Base-by-base conservation (phyloP, 305 asterid species). In the Stenogyne calaminthoides region DNA sequence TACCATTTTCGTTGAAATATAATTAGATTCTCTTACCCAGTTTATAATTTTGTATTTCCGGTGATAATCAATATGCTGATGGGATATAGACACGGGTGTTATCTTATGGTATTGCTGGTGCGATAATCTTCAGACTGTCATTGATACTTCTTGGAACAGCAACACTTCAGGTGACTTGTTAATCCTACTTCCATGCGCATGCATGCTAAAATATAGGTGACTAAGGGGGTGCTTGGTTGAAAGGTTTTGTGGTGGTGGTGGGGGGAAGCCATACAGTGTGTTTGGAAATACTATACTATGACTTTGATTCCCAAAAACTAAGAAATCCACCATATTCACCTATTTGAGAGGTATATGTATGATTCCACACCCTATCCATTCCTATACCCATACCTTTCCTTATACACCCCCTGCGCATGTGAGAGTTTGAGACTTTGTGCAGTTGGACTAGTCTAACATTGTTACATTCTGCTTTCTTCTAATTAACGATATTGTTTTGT, bases 41-140 rank as follows among this genome's bases (percentile, higher is more conserved):
- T 52, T 62, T 78, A 58, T 69, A 71, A 74, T 39, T 32, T 55
- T 62, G 72, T 29, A 32, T 18, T 39, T 42, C 63, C 34, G 66
- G 44, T 66, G 73, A 64, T 54, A 74, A 78, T 75, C 18, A 58
- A 55, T 25, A 6, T 69, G 64, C 16, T 83, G 55, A 73, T 71
- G 72, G 60, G 79, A 62, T 65, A 59, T 75, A 95, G 99, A 84
- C 76, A 64, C 93, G 94, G 77, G 99, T 95, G 80, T 95, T 95
- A 65, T 86, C 99, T 40, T 95, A 86, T 87, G 99, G 99, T 64
- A 95, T 92, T 82, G 97, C 92, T 63, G 99, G 99, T 73, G 99
- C 99, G 51, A 64, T 92, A 75, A 55, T 95, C 83, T 92, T 95
- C 82, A 82, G 98, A 15, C 78, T 83, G 74, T 76, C 98, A n/a